phyloP scores from a whole-genome alignment of 768 basidiomycete species.

The Cubamyces lactineus region DNA sequence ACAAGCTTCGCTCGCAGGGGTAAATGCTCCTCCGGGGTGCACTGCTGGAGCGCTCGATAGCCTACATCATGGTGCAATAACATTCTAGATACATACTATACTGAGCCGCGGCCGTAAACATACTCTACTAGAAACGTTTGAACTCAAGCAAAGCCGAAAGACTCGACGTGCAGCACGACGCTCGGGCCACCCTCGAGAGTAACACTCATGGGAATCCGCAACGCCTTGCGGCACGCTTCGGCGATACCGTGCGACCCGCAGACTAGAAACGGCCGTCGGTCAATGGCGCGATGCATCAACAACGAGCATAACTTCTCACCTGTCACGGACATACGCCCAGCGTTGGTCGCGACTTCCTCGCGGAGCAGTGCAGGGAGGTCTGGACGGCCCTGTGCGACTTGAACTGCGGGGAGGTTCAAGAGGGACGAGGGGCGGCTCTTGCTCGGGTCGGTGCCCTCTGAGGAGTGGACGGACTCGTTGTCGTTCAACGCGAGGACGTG shows the following conservation, averaged over 20 bases:
- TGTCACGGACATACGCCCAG: constrained; percentile 49
- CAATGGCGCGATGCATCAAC: background rate
- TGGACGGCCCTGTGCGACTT: constrained; percentile 44
- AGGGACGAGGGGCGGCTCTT: constrained; percentile 27
- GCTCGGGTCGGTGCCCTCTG: background rate
- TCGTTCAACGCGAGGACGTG: constrained; percentile 20
- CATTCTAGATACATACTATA: no score
- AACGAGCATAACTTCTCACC: constrained; percentile 44
- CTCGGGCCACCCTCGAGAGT: constrained; percentile 48
- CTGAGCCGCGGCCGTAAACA: no score
- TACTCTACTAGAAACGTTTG: no score
- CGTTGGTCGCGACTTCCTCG: constrained; percentile 40
- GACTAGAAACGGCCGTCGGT: constrained; percentile 37
- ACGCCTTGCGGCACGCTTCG: constrained; percentile 41
- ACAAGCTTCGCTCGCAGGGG: no score
- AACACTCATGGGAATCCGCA: constrained; percentile 44
- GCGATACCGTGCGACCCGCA: constrained; percentile 51
- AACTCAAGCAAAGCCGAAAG: constrained; percentile 39
- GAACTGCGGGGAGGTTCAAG: constrained; percentile 32
- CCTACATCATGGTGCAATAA: background rate
- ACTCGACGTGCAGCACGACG: constrained; percentile 50
- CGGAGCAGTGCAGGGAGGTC: constrained; percentile 42
- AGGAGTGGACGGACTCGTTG: constrained; percentile 28
- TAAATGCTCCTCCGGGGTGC: no score
- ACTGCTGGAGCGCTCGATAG: no score